A percentile compares a stretch with the other conserved stretches of the same genome.
These are phyloP conservation scores for Aspergillus sp. DNA, from an alignment of 2,329 filamentous ascomycete species.

Conservation along the genomic window DNA sequence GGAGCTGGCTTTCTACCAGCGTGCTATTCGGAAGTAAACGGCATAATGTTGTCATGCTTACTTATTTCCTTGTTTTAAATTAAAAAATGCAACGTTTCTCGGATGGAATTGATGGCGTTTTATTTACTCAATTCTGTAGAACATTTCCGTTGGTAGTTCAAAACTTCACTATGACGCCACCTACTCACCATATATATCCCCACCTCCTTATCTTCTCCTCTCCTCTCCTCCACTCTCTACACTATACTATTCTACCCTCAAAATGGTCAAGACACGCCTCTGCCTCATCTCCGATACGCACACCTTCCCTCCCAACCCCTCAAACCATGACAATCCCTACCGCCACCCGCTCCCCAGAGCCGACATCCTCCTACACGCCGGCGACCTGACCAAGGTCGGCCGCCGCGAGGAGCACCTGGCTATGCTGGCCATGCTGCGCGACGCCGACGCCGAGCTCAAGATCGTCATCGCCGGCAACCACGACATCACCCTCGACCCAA, in stretches of 20 bases:
- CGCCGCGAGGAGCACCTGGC: constrained; percentile 47
- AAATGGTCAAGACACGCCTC: constrained; percentile 39
- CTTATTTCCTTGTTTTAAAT: not conserved
- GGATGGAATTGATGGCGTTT: not conserved
- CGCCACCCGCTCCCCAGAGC: constrained; percentile 48
- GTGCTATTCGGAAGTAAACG: constrained; percentile 95
- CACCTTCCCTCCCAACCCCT: constrained; percentile 27
- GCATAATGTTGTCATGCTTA: constrained; percentile 13
- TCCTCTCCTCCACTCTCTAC: not conserved
- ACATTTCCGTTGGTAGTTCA: constrained; percentile 38
- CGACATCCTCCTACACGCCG: constrained; percentile 58
- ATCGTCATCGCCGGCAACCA: constrained; percentile 65
- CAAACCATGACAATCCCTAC: constrained; percentile 28
- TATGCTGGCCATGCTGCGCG: constrained; percentile 48
- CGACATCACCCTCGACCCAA: constrained; percentile 57
- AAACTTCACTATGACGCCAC: constrained; percentile 8
- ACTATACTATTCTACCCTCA: constrained; percentile 11
- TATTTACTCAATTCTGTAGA: constrained; percentile 13
- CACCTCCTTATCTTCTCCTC: not conserved
- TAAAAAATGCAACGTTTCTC: constrained; percentile 1
- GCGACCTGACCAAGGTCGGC: constrained; percentile 58
- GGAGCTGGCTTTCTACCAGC: constrained; percentile 99
- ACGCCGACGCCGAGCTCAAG: constrained; percentile 55
- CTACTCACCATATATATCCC: not conserved
- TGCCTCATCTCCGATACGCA: constrained; percentile 47